Percentiles rank a stretch among this genome's conserved stretches.
These are phyloP conservation scores for Trebouxia sp. DNA, from an alignment of 139 green algal genomes.

Conservation along the genomic window DNA sequence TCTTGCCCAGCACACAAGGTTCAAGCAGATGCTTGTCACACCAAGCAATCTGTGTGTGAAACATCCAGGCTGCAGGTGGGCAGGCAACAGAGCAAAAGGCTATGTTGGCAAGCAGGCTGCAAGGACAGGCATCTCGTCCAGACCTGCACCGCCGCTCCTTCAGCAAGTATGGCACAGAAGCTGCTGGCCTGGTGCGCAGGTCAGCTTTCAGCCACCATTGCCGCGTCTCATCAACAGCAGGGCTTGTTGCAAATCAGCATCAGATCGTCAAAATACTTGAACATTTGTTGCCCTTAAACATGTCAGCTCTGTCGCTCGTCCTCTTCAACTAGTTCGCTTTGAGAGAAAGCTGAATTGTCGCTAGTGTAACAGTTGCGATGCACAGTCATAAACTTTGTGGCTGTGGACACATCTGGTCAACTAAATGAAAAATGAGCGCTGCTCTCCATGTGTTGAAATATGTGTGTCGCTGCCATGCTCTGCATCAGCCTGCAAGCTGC, in stretches of 20 bases:
- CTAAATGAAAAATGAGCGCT: no score
- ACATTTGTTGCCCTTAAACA: background rate
- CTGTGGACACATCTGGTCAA: no score
- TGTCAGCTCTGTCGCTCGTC: background rate
- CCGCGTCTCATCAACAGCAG: background rate
- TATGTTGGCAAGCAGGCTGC: background rate
- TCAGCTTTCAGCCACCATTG: background rate
- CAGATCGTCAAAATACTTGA: background rate
- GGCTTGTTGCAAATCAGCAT: background rate
- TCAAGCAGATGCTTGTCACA: no score
- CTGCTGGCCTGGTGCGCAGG: slow-evolving; percentile 24
- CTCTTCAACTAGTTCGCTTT: no score
- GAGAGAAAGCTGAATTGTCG: no score
- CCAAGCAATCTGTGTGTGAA: no score
- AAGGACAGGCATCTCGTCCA: background rate
- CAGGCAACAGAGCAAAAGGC: background rate
- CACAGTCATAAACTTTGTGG: no score
- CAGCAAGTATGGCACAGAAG: slow-evolving; percentile 32
- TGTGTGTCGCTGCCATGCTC: no score
- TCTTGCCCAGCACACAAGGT: no score
- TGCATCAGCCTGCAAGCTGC: background rate
- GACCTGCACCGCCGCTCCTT: slow-evolving; percentile 25
- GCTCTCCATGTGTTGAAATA: background rate
- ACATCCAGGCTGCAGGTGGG: no score
- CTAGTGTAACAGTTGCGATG: no score